Base-by-base conservation (phyloP, 768 basidiomycete genomes). In the Russula sp. region DNA sequence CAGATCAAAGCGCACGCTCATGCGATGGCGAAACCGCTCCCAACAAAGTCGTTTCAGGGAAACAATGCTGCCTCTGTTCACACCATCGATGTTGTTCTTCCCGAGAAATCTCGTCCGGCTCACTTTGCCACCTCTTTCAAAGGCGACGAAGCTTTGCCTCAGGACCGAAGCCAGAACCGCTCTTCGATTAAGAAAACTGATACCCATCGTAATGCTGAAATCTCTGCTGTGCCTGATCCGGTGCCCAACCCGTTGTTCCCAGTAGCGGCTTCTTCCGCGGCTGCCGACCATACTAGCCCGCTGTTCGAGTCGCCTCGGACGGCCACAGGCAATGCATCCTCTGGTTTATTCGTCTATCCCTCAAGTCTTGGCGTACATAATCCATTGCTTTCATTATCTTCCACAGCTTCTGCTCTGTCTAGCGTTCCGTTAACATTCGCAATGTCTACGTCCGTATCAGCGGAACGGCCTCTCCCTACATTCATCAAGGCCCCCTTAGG, bases 221-320 rank as follows among this genome's bases (percentile, higher is more conserved):
- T 74, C 16, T 78, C 78, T 7, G 73, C 76, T 47, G 72, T 84
- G 49, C 82, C 84, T 13, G 76, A 78, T 64, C 83, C 83, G 63
- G 77, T 77, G 44, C 80, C 82, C 27, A 80, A 81, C 52, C 77
- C 76, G 52, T 77, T 48, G 2, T 54, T 61, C 32, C 40, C 40
- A 50, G 31, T 49, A 3, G 20, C 35, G 16, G 44, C 47, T 51
- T 44, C 61, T n/a, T 22, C 56, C 14, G 51, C 60, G 1, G 34
- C 50, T 27, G 51, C 59, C 2, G 63, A 70, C 9, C 70, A 71
- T 55, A 68, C 74, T 47, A 70, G 71, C n/a, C 59, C 68, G 32
- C 64, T 71, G 11, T 67, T 72, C 18, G 68, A 67, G 35, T 58
- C 69, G 6, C 45, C 44, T 35, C 27, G 14, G 47, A 40, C 52